Conservation (phyloP, 768 basidiomycete genomes). For the Porphyrellus cyaneotinctus region DNA sequence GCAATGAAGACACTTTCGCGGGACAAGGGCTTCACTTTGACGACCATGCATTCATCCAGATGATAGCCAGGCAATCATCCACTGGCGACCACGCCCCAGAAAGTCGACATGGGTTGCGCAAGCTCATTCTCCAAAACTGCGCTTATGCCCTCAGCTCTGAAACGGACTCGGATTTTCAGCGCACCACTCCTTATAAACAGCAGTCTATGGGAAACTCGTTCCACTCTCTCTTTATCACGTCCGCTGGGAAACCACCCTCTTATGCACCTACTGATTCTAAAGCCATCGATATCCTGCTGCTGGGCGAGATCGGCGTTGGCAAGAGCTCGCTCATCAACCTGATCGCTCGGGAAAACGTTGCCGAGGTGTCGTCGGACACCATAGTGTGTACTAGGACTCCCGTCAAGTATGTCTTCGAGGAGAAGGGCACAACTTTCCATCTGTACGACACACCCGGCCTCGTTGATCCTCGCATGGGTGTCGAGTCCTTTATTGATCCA, state of each 20-base stretch:
- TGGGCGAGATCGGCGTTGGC: slow-evolving; percentile 33
- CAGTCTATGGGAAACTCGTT: slow-evolving; percentile 9
- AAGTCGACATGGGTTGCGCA: slow-evolving; percentile 12
- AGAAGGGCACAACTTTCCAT: slow-evolving; percentile 19
- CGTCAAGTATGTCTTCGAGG: slow-evolving; percentile 22
- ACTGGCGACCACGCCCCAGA: slow-evolving; percentile 3
- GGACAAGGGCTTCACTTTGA: slow-evolving; percentile 13
- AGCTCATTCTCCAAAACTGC: slow-evolving; percentile 12
- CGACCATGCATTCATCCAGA: slow-evolving; percentile 15
- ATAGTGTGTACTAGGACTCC: slow-evolving; percentile 32
- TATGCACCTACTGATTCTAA: background rate
- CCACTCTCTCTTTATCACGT: slow-evolving; percentile 9
- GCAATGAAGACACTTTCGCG: slow-evolving; percentile 1
- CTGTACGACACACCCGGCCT: slow-evolving; percentile 35
- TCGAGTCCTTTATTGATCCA: slow-evolving; percentile 17
- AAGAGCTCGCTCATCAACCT: slow-evolving; percentile 45
- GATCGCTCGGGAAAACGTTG: slow-evolving; percentile 25
- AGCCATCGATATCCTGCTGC: slow-evolving; percentile 31
- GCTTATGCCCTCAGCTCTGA: background rate
- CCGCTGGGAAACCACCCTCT: slow-evolving; percentile 5
- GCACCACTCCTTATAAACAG: slow-evolving; percentile 7
- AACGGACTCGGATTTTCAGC: background rate
- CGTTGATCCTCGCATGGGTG: slow-evolving; percentile 22
- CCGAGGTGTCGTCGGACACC: slow-evolving; percentile 30
- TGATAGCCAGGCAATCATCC: background rate